Evolutionary conservation across 352 stramenopile genomes (phyloP).

Genomic region (Globisporangium perplexum): DNA sequence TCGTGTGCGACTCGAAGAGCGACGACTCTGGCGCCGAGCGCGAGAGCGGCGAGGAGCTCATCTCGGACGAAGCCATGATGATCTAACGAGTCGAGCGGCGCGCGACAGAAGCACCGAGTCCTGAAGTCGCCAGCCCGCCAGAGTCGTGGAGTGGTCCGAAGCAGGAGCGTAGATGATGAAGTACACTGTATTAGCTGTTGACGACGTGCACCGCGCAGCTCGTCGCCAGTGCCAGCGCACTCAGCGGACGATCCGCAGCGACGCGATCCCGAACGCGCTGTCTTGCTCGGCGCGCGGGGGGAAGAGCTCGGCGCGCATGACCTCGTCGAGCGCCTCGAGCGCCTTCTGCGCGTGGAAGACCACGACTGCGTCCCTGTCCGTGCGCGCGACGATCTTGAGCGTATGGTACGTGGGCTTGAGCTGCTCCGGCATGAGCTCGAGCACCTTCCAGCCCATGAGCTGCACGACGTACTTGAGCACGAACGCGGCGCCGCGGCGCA

Average conservation of each 20-base stretch:
- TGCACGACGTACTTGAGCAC: slow-evolving; percentile 72
- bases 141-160: not conserved
- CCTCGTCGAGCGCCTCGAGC: slow-evolving; percentile 38
- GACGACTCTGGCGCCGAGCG: slow-evolving; percentile 19
- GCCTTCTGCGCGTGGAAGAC: slow-evolving; percentile 59
- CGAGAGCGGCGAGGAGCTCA: slow-evolving; percentile 56
- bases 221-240: not conserved
- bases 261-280: slow-evolving; percentile 27
- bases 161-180: not conserved
- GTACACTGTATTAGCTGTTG: not conserved
- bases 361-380: slow-evolving; percentile 58
- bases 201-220: not conserved
- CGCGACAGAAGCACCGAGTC: too few species aligned
- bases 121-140: not conserved
- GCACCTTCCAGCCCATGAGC: slow-evolving; percentile 65
- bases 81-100: slow-evolving; percentile 33
- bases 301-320: slow-evolving; percentile 80
- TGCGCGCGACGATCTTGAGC: slow-evolving; percentile 62
- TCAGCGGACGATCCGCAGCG: slow-evolving; percentile 45
- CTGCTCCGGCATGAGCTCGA: slow-evolving; percentile 70
- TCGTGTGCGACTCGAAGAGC: slow-evolving; percentile 40
- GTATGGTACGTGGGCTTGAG: slow-evolving; percentile 70
- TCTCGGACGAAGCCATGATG: slow-evolving; percentile 80
- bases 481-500: slow-evolving; percentile 74
- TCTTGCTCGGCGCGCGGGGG: slow-evolving; percentile 31